Base-by-base conservation (phyloP, 768 basidiomycete species). In the Chiua virens region DNA sequence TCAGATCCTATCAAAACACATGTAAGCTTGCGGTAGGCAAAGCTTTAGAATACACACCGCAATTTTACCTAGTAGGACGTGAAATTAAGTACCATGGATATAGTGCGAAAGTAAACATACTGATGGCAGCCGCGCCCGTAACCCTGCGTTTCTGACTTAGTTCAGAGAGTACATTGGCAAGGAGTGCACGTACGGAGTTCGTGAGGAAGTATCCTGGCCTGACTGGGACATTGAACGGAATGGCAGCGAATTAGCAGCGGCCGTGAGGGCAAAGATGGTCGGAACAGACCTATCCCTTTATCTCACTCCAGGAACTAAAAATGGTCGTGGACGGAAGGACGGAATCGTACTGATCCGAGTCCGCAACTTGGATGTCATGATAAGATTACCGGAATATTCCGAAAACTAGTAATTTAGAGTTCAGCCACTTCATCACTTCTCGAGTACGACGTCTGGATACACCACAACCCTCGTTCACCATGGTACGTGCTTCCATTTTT, bases 171-270 rank as follows among this genome's bases (percentile, higher is more conserved):
- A 11, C 28, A 10, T 30, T 30, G 7, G 9, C 28, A 30, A 10
- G 28, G 25, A 25, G 28, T 79, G 36, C 77, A 77, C 56, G 64
- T 77, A 57, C 77, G 76, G 49, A 71, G 73, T 0, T 76, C 78
- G 28, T 10, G 10, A 3, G 30, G 7, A 3, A 30, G 2, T 7
- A 3, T 30, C 10, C 30, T 13, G 30, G 30, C 11, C 30, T 30
- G 30, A 30, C 30, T 30, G 30, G 13, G 30, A 30, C 30, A 30
- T 30, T 1, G 2, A 14, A 30, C 13, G 30, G 30, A 14, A 11
- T 30, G 5, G 13, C 13, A 14, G 30, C 3, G 9, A 30, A 14
- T 28, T 28, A 28, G 27, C 10, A 5, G 8, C 27, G 27, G 27
- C 9, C 27, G 27, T 28, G 10, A 28, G 10, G 4, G 27, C 2